Evolutionary conservation across 768 basidiomycete species (phyloP).

Genomic region (Punctularia strigosozonata): DNA sequence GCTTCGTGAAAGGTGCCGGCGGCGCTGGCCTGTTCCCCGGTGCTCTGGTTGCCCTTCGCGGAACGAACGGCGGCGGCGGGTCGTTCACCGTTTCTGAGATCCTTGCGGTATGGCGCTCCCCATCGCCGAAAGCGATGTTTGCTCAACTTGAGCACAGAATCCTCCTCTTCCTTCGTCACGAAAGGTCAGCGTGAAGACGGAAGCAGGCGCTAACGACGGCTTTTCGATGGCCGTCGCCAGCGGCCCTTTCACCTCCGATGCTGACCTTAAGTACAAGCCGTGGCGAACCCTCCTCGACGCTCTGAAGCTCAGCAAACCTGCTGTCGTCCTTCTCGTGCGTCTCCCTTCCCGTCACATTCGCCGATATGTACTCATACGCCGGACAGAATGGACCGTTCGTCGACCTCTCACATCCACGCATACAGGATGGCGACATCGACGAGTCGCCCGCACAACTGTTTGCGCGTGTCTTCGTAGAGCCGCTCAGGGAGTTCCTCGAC

Average conservation of each 20-base stretch:
- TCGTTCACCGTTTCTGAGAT: conserved; percentile 80
- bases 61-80: conserved; percentile 84
- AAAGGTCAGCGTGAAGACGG: too few species aligned
- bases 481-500: conserved; percentile 44
- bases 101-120: conserved; percentile 57
- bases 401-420: conserved; percentile 60
- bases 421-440: conserved; percentile 68
- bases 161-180: too few species aligned
- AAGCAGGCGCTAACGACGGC: conserved; percentile 28
- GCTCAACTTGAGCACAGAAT: too few species aligned
- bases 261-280: conserved; percentile 65
- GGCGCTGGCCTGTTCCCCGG: conserved; percentile 81
- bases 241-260: conserved; percentile 80
- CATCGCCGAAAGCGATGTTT: too few species aligned
- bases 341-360: background rate
- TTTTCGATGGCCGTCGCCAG: conserved; percentile 64
- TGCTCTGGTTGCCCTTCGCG: conserved; percentile 73
- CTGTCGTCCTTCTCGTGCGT: conserved; percentile 66
- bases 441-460: conserved; percentile 59
- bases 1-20: conserved; percentile 45
- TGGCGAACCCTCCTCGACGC: conserved; percentile 52
- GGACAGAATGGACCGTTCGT: conserved; percentile 85
- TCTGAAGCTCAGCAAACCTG: conserved; percentile 55
- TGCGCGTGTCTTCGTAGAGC: conserved; percentile 43
- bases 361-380: background rate